Base-by-base conservation (phyloP, 2,329 filamentous ascomycete species). In the Cladobotryum protrusum region DNA sequence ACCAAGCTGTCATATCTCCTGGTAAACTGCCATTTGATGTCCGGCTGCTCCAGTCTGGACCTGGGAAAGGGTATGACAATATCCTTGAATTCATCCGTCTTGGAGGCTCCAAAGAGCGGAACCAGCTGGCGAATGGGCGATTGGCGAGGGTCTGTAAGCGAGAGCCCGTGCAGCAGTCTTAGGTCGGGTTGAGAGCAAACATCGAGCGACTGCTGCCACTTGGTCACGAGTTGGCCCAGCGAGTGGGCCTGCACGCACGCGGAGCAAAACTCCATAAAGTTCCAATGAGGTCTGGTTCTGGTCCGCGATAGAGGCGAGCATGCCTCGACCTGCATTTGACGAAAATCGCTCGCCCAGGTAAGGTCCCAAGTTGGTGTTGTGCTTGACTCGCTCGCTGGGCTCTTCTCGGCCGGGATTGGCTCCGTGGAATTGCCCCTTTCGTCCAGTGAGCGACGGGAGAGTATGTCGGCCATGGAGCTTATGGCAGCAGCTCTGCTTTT, bases 171-270 rank as follows among this genome's bases (percentile, higher is more conserved):
- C 1, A 92, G 73, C 53, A 83, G 76, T 24, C 81, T 78, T 32
- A 92, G 71, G 55, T 93, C 89, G 1, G 89, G 85, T 60, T 93
- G 88, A 52, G 86, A 79, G 62, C 89, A 95, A 24, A 85, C 75
- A 43, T 88, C 78, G 5, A 82, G 76, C 5, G 85, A 80, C 8
- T 75, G 63, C 1, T 75, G 72, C 82, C 86, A 91, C 57, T 87
- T 75, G 4, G 73, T 70, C 5, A 89, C 68, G 58, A 88, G 86
- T 18, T 82, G 81, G 2, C 80, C 83, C 15, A 79, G 69, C 0
- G 86, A 86, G 59, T 91, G 86, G 1, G 78, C 77, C 6, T 71
- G 68, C 2, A 75, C 71, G 63, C 87, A 92, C 2, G 72, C 69
- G 0, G 77, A 70, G 63, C 88, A 92, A 45, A 89, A 75, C 34